These are phyloP conservation scores for Agrocybe pediades DNA, from an alignment of 768 basidiomycete genomes.

Conservation along the genomic window DNA sequence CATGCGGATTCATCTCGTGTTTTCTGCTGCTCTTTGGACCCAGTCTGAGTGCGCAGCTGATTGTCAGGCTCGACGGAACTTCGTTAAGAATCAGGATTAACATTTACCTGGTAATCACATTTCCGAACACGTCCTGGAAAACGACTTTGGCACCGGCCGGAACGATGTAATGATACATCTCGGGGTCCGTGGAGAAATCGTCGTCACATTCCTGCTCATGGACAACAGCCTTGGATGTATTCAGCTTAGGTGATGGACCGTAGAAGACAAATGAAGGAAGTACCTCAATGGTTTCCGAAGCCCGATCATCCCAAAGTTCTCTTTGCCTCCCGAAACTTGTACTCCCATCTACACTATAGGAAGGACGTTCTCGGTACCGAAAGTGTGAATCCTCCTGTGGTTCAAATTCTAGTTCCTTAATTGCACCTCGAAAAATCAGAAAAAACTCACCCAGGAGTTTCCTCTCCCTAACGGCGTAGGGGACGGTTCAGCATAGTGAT, in stretches of 20 bases:
- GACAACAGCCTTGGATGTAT: conserved; percentile 16
- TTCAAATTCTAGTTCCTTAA: not conserved
- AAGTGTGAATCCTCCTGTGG: not conserved
- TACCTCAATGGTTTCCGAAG: conserved; percentile 20
- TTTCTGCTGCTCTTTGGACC: conserved; percentile 16
- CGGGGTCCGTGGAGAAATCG: conserved; percentile 30
- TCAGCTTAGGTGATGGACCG: not conserved
- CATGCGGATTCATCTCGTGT: conserved; percentile 7
- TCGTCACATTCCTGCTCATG: conserved; percentile 27
- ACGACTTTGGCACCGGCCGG: conserved; percentile 66
- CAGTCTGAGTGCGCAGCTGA: conserved; percentile 13
- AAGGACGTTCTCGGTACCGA: not conserved
- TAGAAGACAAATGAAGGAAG: not conserved
- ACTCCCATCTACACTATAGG: not conserved
- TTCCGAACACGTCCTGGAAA: conserved; percentile 66
- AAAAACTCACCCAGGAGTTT: not conserved
- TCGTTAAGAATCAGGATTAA: not conserved
- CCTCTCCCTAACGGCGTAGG: not conserved
- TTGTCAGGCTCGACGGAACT: not conserved
- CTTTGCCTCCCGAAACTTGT: not conserved
- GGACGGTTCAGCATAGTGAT: not conserved
- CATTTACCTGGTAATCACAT: conserved; percentile 60
- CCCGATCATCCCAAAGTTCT: not conserved
- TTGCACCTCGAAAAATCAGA: not conserved
- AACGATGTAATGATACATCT: conserved; percentile 57